Percentiles rank a stretch among this genome's conserved stretches.
These are phyloP conservation scores for Cyberlindnera bimundalis DNA, from an alignment of 805 yeast genomes.

Conservation along the genomic window DNA sequence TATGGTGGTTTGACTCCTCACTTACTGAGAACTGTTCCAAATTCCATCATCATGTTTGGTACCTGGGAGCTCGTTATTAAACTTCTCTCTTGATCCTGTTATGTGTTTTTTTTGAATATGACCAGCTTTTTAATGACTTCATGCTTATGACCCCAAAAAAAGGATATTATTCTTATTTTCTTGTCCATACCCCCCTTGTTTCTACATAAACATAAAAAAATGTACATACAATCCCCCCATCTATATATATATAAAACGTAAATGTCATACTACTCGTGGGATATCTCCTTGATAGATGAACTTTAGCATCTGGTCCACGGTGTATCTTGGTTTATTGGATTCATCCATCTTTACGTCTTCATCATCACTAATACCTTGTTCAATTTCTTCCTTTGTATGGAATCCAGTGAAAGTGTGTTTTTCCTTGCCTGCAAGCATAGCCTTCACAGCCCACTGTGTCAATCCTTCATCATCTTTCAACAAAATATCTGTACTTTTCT, in stretches of 20 bases:
- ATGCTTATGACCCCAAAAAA: background rate
- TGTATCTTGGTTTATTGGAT: conserved; percentile 15
- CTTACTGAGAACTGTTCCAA: conserved; percentile 93
- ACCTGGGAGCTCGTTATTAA: conserved; percentile 89
- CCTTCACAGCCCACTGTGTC: conserved; percentile 62
- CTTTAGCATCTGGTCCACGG: conserved; percentile 38
- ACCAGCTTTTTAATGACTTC: background rate
- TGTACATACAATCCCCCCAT: background rate
- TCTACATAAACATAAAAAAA: background rate
- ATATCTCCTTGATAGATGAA: conserved; percentile 44
- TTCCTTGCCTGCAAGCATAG: conserved; percentile 50
- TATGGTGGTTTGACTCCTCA: conserved; percentile 99
- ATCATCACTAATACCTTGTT: conserved; percentile 13
- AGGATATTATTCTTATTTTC: no score
- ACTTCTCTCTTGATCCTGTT: conserved; percentile 38
- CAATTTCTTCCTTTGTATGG: conserved; percentile 47
- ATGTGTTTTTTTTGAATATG: no score
- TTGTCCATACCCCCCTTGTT: background rate
- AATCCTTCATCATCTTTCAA: conserved; percentile 56
- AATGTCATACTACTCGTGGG: conserved; percentile 10
- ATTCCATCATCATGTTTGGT: conserved; percentile 97
- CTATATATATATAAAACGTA: background rate
- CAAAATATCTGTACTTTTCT: conserved; percentile 22
- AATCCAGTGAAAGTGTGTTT: conserved; percentile 63
- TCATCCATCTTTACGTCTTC: conserved; percentile 2